phyloP scores from a whole-genome alignment of 2,329 filamentous ascomycete genomes.

The Pseudogymnoascus verrucosus region DNA sequence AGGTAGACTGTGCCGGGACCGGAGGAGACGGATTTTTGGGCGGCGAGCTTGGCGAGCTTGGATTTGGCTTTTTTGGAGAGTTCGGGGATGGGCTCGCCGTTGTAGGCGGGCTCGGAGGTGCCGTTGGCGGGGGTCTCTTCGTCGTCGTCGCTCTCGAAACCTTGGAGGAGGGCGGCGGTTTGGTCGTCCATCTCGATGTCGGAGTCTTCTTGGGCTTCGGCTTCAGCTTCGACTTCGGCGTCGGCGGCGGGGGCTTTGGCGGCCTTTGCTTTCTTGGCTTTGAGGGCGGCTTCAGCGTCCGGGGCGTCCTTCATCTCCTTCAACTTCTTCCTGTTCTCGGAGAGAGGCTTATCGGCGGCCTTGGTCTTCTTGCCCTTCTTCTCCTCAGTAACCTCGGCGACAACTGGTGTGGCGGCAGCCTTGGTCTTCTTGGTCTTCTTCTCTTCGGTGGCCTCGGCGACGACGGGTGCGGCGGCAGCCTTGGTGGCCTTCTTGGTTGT shows the following conservation, averaged over 20 bases:
- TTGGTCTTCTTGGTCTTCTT: constrained; percentile 17
- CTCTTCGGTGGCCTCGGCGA: constrained; percentile 20
- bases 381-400: constrained; percentile 13
- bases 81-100: constrained; percentile 1
- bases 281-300: constrained; percentile 14
- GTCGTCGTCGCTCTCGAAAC: constrained; percentile 47
- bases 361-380: too few species aligned
- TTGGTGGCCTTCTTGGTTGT: constrained; percentile 31
- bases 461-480: constrained; percentile 12
- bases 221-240: constrained; percentile 7
- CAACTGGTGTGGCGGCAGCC: constrained; percentile 10
- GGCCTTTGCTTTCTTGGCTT: constrained; percentile 21
- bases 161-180: constrained; percentile 44
- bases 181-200: constrained; percentile 35
- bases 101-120: background rate
- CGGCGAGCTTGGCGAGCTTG: constrained; percentile 33
- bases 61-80: constrained; percentile 30
- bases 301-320: constrained; percentile 12
- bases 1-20: constrained; percentile 79
- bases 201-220: constrained; percentile 27
- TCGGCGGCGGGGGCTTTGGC: constrained; percentile 14
- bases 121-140: constrained; percentile 28
- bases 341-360: constrained; percentile 9
- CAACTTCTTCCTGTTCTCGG: constrained; percentile 15
- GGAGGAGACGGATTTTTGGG: constrained; percentile 34